Base-by-base conservation (phyloP, 2,329 filamentous ascomycete species). In the Dactylella cylindrospora region DNA sequence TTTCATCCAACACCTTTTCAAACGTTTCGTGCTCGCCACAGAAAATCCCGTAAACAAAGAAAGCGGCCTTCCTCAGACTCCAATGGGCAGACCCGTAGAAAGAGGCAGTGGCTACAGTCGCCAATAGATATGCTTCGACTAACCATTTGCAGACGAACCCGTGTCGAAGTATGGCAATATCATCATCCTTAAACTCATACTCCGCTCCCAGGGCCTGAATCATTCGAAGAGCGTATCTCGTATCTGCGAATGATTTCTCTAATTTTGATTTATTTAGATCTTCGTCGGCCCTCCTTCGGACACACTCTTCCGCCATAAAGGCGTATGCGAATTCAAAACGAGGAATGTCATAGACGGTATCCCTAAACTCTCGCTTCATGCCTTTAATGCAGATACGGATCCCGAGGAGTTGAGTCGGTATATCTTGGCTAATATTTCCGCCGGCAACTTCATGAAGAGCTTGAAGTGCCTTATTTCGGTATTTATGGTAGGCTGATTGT, bases 81-180 rank as follows among this genome's bases (percentile, higher is more conserved):
- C 49, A 54, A 45, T 49, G 54, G 13, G 44, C 41, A 12, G 40
- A 8, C 1, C 57, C 57, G 9, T 62, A 54, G n/a, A 62, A 62
- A 12, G 38, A 31, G 25, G 57, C 49, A 6, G 13, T 31, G 15
- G 43, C 23, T 4, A 54, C 39, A 6, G 57, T 32, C 8, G 57
- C 57, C n/a, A 62, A 26, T 3, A 62, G 43, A 23, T 53, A 62
- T 13, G 57, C 57, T 15, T 62, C 57, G 23, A 62, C 29, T 2
- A 62, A 43, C 57, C 57, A 62, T 25, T 54, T 54, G n/a, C 57
- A 62, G 7, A 53, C 40, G 36, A 54, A 62, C 19, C 57, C 57
- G 4, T 38, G 28, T 8, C 49, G 39, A 3, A 49, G 28, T 23
- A 62, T 32, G 20, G 33, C 40, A 2, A 62, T 23, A 33, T 54